Conservation (phyloP, 495 filamentous ascomycete species). For the Pyrenula aspistea region DNA sequence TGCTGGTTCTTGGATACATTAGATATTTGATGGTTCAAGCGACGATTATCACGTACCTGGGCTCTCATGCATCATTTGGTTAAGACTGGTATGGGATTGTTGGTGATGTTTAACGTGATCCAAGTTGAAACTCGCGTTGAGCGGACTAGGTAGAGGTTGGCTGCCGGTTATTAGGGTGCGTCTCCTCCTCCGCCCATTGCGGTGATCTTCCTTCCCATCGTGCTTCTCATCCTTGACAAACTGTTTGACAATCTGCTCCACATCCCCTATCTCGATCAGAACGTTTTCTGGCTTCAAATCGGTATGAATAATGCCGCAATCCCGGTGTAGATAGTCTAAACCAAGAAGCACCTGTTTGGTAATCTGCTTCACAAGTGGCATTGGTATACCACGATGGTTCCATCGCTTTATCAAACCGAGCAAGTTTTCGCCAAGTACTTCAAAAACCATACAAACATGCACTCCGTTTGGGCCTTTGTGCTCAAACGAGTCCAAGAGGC, state of each 20-base stretch:
- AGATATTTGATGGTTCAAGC: too few species aligned
- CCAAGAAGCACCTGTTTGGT: slow-evolving; percentile 95
- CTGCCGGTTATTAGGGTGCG: slow-evolving; percentile 94
- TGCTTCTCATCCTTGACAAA: slow-evolving; percentile 69
- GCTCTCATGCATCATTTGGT: slow-evolving; percentile 65
- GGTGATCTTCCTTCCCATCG: slow-evolving; percentile 65
- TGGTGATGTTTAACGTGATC: slow-evolving; percentile 57
- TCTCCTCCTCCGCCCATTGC: slow-evolving; percentile 84
- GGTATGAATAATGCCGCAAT: slow-evolving; percentile 98
- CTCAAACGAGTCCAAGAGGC: slow-evolving; percentile 90
- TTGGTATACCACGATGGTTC: slow-evolving; percentile 95
- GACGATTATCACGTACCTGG: slow-evolving; percentile 48
- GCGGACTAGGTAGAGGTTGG: slow-evolving; percentile 87
- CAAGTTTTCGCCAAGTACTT: slow-evolving; percentile 92
- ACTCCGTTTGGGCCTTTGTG: slow-evolving; percentile 94
- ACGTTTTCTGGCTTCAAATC: slow-evolving; percentile 98
- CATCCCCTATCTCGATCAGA: slow-evolving; percentile 96
- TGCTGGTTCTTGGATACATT: neutral
- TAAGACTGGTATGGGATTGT: slow-evolving; percentile 70
- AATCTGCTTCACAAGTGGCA: slow-evolving; percentile 94
- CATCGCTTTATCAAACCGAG: slow-evolving; percentile 94
- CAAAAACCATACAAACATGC: slow-evolving; percentile 99
- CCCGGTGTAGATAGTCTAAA: slow-evolving; percentile 89
- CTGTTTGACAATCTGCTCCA: slow-evolving; percentile 90
- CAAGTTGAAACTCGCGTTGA: slow-evolving; percentile 78